Conservation (phyloP, 2,329 filamentous ascomycete species). For the Talaromyces verruculosus region DNA sequence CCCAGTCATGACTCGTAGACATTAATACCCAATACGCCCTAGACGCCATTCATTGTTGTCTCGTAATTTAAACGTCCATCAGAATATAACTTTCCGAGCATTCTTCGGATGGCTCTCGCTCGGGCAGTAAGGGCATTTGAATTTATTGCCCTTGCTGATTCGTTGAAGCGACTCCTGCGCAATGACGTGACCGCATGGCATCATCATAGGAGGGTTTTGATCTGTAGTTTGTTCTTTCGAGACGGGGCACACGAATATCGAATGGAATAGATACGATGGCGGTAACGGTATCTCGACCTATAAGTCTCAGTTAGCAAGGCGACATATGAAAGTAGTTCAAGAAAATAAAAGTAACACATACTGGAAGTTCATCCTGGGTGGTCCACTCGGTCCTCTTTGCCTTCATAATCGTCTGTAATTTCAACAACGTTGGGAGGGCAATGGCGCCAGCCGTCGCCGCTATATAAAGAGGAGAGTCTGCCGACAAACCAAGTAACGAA, state of each 20-base stretch:
- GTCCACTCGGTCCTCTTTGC: constrained; percentile 95
- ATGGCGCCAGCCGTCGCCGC: constrained; percentile 91
- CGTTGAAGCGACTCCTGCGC: constrained; percentile 78
- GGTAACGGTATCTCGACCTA: constrained; percentile 66
- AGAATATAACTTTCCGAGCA: constrained; percentile 70
- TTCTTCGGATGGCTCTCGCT: constrained; percentile 76
- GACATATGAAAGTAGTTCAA: not conserved
- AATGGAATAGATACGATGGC: constrained; percentile 73
- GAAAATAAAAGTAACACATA: constrained; percentile 56
- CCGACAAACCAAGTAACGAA: constrained; percentile 81
- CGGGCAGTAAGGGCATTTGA: constrained; percentile 97
- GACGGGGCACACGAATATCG: constrained; percentile 96
- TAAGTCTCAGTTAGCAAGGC: not conserved
- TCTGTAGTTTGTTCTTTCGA: constrained; percentile 96
- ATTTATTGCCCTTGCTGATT: constrained; percentile 73
- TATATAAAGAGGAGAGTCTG: constrained; percentile 88
- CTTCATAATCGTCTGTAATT: constrained; percentile 82
- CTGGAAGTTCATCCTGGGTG: constrained; percentile 82
- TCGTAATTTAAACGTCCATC: constrained; percentile 25
- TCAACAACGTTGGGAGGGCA: constrained; percentile 82
- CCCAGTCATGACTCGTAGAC: constrained; percentile 11
- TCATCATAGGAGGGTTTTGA: constrained; percentile 91
- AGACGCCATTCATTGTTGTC: constrained; percentile 8
- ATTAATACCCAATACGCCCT: constrained; percentile 13
- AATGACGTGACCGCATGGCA: constrained; percentile 92